phyloP scores from a whole-genome alignment of 108 stramenopile genomes.

The Epipyxis sp. region DNA sequence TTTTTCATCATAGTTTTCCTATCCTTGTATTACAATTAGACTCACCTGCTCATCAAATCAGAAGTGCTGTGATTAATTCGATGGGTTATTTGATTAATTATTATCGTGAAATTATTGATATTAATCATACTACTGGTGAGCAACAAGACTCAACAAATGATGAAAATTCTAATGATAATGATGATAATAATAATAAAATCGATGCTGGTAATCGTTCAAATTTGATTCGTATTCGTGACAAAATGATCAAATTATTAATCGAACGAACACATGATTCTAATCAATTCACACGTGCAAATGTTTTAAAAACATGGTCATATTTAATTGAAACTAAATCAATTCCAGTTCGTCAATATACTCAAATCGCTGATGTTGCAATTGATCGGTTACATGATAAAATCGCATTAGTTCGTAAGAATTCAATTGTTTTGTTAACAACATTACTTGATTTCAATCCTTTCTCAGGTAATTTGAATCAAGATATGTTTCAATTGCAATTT shows the following conservation, averaged over 20 bases:
- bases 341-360: not conserved
- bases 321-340: slow-evolving; percentile 2
- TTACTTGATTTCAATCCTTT: slow-evolving; percentile 22
- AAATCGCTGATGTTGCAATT: slow-evolving; percentile 16
- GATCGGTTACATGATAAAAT: slow-evolving; percentile 15
- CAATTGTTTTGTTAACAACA: not conserved
- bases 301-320: not conserved
- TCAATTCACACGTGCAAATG: slow-evolving; percentile 11
- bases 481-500: not conserved
- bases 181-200: not conserved
- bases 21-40: not conserved
- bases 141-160: not conserved
- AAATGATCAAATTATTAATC: not conserved
- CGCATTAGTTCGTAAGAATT: not conserved
- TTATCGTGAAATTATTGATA: not conserved
- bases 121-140: too few species aligned
- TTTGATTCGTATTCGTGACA: not conserved
- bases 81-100: not conserved
- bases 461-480: not conserved
- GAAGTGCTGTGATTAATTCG: not conserved
- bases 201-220: not conserved
- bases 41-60: slow-evolving; percentile 8
- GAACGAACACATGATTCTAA: not conserved
- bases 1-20: too few species aligned
- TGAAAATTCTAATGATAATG: not conserved